phyloP scores from a whole-genome alignment of 305 asterid species.

The Nicotiana rustica region DNA sequence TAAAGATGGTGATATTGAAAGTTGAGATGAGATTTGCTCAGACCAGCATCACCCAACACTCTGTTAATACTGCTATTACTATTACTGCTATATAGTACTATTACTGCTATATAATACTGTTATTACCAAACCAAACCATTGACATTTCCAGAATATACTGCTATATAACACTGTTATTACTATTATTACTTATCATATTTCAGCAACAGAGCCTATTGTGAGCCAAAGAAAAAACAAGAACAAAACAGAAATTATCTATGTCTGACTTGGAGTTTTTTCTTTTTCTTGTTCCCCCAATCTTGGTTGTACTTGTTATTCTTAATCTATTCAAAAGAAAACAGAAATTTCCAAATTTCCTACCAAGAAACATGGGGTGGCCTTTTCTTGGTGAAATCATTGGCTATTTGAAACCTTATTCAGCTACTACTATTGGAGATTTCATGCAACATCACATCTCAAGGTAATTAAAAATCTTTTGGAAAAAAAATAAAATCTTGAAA shows the following conservation, averaged over 20 bases:
- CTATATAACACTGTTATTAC: neutral
- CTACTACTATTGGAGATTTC: constrained; percentile 71
- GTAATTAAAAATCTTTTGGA: constrained; percentile 36
- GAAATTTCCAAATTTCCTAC: constrained; percentile 67
- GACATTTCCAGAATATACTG: neutral
- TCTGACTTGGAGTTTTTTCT: constrained; percentile 57
- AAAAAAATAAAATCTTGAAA: neutral
- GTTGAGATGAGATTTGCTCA: too few species aligned
- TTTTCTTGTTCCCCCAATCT: constrained; percentile 50
- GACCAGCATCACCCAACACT: too few species aligned
- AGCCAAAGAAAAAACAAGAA: too few species aligned
- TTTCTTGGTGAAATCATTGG: constrained; percentile 82
- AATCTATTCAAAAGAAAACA: constrained; percentile 49
- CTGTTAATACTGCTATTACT: too few species aligned
- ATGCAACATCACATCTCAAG: constrained; percentile 89
- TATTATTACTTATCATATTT: constrained; percentile 11
- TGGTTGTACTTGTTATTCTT: constrained; percentile 46
- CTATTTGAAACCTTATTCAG: constrained; percentile 78
- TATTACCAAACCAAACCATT: neutral
- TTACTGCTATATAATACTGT: too few species aligned
- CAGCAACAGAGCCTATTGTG: constrained; percentile 17
- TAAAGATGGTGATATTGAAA: too few species aligned
- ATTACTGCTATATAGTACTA: too few species aligned
- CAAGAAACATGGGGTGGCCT: constrained; percentile 96
- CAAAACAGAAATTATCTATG: constrained; percentile 40